These are phyloP conservation scores for Hamigera avellanea DNA, from an alignment of 495 filamentous ascomycete species.

Conservation along the genomic window DNA sequence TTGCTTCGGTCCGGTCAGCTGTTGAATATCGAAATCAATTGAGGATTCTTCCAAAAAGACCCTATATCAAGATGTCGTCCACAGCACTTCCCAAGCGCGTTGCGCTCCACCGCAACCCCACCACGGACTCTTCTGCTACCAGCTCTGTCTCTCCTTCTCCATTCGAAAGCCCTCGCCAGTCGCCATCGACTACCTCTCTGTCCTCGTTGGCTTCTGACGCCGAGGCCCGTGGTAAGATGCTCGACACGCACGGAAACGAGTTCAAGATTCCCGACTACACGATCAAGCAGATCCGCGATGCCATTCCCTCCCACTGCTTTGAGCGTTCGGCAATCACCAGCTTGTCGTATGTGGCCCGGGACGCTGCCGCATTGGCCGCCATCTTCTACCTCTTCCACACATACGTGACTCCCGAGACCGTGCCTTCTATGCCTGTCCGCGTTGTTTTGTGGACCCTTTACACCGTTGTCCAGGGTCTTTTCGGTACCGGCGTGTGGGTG, in stretches of 20 bases:
- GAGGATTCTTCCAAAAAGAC: no score
- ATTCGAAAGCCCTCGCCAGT: conserved; percentile 56
- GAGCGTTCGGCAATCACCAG: conserved; percentile 49
- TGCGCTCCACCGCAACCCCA: conserved; percentile 36
- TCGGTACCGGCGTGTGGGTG: conserved; percentile 62
- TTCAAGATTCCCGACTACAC: conserved; percentile 61
- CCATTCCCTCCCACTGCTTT: conserved; percentile 54
- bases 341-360: conserved; percentile 52
- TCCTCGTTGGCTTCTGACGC: conserved; percentile 68
- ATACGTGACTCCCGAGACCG: conserved; percentile 52
- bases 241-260: conserved; percentile 56
- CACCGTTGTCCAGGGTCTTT: conserved; percentile 53
- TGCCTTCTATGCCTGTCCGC: conserved; percentile 40
- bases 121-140: conserved; percentile 47
- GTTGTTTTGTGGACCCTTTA: conserved; percentile 45
- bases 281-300: conserved; percentile 57
- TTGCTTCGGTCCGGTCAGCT: no score
- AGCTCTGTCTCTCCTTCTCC: conserved; percentile 56
- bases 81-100: conserved; percentile 44
- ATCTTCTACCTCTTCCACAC: conserved; percentile 54
- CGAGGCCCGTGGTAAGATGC: conserved; percentile 37
- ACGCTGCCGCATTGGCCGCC: conserved; percentile 40
- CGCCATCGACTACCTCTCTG: conserved; percentile 79
- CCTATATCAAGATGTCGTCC: conserved; percentile 38
- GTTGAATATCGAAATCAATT: no score